phyloP scores from a whole-genome alignment of 73 alveolate genomes.

The Tetrahymena thermophila region DNA sequence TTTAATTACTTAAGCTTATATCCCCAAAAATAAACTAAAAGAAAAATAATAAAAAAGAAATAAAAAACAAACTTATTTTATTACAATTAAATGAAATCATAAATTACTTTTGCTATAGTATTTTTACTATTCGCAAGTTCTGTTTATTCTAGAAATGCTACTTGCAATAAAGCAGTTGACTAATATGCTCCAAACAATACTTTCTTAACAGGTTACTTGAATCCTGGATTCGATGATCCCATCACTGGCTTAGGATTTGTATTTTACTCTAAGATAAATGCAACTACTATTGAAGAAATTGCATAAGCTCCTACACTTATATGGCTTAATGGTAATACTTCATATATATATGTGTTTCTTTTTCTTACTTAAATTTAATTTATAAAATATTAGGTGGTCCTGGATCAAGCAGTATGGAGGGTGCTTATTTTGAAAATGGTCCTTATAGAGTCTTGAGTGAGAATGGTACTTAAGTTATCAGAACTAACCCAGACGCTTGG shows the following conservation, averaged over 20 bases:
- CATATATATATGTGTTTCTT: not conserved
- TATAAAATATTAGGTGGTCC: conserved; percentile 63
- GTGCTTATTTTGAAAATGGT: conserved; percentile 75
- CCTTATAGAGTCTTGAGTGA: conserved; percentile 52
- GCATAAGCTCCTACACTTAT: not conserved
- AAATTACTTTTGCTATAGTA: not conserved
- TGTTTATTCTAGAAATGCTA: not conserved
- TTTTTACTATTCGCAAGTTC: not conserved
- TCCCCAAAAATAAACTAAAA: not conserved
- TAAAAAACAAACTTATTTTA: not conserved
- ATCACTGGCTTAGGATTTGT: not conserved
- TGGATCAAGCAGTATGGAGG: conserved; percentile 71
- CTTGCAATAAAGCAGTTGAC: not conserved
- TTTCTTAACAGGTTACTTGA: not conserved
- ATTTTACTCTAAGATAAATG: not conserved
- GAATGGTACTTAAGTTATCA: not conserved
- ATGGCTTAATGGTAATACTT: not conserved
- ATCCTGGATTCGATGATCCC: not conserved
- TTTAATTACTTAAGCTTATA: too few relatives aligned
- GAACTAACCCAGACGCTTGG: not conserved
- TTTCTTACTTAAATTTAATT: not conserved
- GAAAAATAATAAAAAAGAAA: not conserved
- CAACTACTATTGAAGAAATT: not conserved
- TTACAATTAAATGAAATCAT: not conserved
- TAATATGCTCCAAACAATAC: not conserved